phyloP scores from a whole-genome alignment of 225 moss, liverwort and hornwort species.

The Polytrichum commune region DNA sequence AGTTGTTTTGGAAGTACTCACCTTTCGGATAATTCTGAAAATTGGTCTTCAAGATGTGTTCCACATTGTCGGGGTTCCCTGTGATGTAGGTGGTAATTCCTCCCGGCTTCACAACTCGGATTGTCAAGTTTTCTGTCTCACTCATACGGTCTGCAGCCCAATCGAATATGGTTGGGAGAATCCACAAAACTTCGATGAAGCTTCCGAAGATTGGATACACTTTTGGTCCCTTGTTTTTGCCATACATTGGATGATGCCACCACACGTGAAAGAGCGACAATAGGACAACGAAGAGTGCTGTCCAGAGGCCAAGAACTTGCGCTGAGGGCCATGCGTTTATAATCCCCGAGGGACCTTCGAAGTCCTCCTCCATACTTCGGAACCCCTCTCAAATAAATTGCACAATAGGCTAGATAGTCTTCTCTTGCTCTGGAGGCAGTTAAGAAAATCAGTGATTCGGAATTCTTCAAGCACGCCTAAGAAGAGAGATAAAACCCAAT shows the following conservation, averaged over 20 bases:
- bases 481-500: no score
- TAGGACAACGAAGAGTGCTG: conserved; percentile 1
- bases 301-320: conserved; percentile 1
- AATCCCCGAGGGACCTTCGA: background rate
- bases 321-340: background rate
- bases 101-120: conserved; percentile 2
- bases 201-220: conserved; percentile 22
- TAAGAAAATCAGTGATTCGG: background rate
- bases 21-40: conserved; percentile 42
- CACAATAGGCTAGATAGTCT: background rate
- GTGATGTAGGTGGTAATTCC: conserved; percentile 4
- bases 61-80: conserved; percentile 20
- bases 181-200: background rate
- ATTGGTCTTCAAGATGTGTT: conserved; percentile 30
- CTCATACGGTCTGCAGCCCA: conserved; percentile 6
- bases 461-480: no score
- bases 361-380: background rate
- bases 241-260: conserved; percentile 32
- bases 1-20: background rate
- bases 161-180: background rate
- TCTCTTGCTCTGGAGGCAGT: background rate
- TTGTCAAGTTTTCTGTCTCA: background rate
- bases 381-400: background rate
- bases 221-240: conserved; percentile 19
- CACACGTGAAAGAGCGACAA: conserved; percentile 3